A percentile compares a stretch with the other conserved stretches of the same genome.
Evolutionary conservation across 2,329 filamentous ascomycete genomes (phyloP).

Genomic region (Colletotrichum higginsianum): DNA sequence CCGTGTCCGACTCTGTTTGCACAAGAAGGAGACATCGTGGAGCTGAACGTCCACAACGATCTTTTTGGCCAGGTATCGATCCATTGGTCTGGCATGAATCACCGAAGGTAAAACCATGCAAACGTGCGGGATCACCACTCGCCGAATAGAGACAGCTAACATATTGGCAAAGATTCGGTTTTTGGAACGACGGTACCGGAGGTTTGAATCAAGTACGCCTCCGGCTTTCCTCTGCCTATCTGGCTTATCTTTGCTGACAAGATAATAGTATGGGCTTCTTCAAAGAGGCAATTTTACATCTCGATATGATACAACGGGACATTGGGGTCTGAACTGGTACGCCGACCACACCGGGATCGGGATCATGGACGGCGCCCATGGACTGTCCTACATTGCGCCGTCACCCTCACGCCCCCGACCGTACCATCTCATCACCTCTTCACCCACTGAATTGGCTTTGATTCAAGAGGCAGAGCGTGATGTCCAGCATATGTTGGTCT

Average conservation of each 20-base stretch:
- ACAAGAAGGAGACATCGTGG: conserved; percentile 22
- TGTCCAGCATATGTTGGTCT: conserved; percentile 10
- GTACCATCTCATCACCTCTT: conserved; percentile 6
- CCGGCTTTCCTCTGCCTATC: not conserved
- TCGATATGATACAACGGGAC: conserved; percentile 20
- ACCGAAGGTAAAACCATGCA: not conserved
- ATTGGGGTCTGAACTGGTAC: conserved; percentile 36
- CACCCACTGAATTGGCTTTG: not conserved
- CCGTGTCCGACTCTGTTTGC: conserved; percentile 25
- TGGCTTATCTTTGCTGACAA: not conserved
- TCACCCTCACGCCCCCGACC: conserved; percentile 14
- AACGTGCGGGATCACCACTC: accelerated
- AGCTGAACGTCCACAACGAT: conserved; percentile 31
- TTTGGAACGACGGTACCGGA: conserved; percentile 29
- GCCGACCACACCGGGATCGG: conserved; percentile 29
- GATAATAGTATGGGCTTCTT: conserved; percentile 12
- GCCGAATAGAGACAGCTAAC: not conserved
- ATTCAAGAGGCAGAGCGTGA: conserved; percentile 21
- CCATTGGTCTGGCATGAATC: conserved; percentile 29
- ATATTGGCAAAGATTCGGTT: conserved; percentile 4
- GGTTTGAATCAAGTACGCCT: conserved; percentile 22
- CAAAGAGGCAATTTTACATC: conserved; percentile 31
- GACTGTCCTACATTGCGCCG: conserved; percentile 15
- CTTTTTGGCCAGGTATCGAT: conserved; percentile 24
- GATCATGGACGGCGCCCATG: conserved; percentile 28